Base-by-base conservation (phyloP, 345 rosid genomes). In the Eucalyptus sp. region DNA sequence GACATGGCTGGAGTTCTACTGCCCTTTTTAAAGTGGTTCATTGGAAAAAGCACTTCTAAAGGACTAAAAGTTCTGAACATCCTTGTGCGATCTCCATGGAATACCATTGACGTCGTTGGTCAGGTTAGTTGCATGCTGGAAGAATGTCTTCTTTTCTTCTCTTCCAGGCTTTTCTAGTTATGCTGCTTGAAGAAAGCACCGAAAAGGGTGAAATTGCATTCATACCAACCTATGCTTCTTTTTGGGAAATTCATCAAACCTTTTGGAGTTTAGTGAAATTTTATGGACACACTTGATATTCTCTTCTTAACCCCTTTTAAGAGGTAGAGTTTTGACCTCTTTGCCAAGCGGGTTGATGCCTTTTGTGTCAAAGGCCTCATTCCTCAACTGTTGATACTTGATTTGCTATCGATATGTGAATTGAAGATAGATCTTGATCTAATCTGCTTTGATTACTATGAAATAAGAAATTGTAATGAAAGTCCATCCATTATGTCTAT, bases 61-160 rank as follows among this genome's bases (percentile, higher is more conserved):
- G 95, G 97, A 92, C 96, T 94, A 29, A 95, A 94, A 92, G 79
- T 96, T 94, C 96, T 98, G 88, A 98, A 98, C 91, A 96, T 94
- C 94, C 91, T 98, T 87, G 99, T 98, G 76, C 99, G 99, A 81
- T 97, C 99, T 89, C 99, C 99, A 29, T 98, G 99, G 99, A 96
- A 91, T 87, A 98, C 99, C 88, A 94, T 97, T 88, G 99, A 97
- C 56, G 91, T 96, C 27, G 88, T 96, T 89, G 96, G 96, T 79
- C 93, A 97, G 99, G 99, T 97, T 91, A 92, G 95, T 76, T 76
- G 84, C 48, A 76, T 76, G 84, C 48, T 22, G 48, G 48, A 41
- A 76, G 48, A 37, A 89, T 88, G 37, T 64, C 89, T 86, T 60
- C 29, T 86, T 52, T 89, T 62, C 41, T 54, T 89, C 87, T 29